A percentile compares a stretch with the other conserved stretches of the same genome.
phyloP scores from a whole-genome alignment of 2,329 filamentous ascomycete species.

The Xylaria multiplex region DNA sequence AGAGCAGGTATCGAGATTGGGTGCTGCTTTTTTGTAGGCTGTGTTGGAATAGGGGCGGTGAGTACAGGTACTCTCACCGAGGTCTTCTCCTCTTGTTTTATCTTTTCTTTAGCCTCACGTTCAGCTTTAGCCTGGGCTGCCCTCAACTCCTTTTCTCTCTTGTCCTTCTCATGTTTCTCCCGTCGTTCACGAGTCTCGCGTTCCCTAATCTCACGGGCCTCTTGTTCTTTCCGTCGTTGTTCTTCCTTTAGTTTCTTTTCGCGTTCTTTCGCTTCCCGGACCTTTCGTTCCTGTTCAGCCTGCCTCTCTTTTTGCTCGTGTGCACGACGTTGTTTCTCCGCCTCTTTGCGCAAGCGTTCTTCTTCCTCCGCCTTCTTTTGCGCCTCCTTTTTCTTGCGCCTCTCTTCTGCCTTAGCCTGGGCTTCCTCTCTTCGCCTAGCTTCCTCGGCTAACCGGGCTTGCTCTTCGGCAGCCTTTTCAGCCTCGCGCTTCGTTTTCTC shows the following conservation, averaged over 20 bases:
- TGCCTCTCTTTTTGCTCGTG: slow-evolving; percentile 89
- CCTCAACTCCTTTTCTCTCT: slow-evolving; percentile 66
- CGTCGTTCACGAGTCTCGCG: slow-evolving; percentile 68
- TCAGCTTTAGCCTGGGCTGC: slow-evolving; percentile 56
- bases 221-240: slow-evolving; percentile 80
- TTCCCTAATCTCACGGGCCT: slow-evolving; percentile 75
- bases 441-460: slow-evolving; percentile 78
- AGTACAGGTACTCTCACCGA: slow-evolving; percentile 54
- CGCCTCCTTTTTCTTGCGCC: slow-evolving; percentile 88
- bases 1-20: slow-evolving; percentile 59
- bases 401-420: slow-evolving; percentile 84
- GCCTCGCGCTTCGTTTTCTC: slow-evolving; percentile 89
- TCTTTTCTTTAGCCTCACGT: slow-evolving; percentile 59
- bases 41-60: slow-evolving; percentile 53
- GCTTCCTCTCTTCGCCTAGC: slow-evolving; percentile 83
- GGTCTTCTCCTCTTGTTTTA: slow-evolving; percentile 58
- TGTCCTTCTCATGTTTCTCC: slow-evolving; percentile 68
- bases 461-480: slow-evolving; percentile 88
- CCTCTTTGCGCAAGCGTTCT: slow-evolving; percentile 84
- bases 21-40: slow-evolving; percentile 57
- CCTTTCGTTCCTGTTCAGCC: slow-evolving; percentile 85
- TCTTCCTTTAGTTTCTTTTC: slow-evolving; percentile 89
- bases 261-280: slow-evolving; percentile 79
- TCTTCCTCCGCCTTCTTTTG: slow-evolving; percentile 92
- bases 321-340: slow-evolving; percentile 79